Percentiles rank a stretch among this genome's conserved stretches.
phyloP scores from a whole-genome alignment of 352 stramenopile species.

The Phytopythium vexans region DNA sequence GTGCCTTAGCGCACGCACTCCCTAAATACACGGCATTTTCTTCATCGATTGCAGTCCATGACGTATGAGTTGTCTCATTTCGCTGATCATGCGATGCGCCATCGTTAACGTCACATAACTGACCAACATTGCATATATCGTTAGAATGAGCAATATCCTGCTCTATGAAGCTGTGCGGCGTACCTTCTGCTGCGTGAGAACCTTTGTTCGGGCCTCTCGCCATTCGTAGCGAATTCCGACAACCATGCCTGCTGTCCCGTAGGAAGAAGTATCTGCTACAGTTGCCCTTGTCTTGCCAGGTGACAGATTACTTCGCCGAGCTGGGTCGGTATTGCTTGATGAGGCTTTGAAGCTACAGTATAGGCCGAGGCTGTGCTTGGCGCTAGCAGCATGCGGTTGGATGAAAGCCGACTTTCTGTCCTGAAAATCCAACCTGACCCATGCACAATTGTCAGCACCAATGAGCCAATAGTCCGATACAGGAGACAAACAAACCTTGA shows the following conservation, averaged over 20 bases:
- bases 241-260: conserved; percentile 39
- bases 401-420: conserved; percentile 45
- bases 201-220: conserved; percentile 57
- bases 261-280: conserved; percentile 4
- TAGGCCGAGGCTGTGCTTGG: conserved; percentile 36
- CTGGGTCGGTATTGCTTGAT: background rate
- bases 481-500: conserved; percentile 25
- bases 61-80: background rate
- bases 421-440: conserved; percentile 42
- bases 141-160: background rate
- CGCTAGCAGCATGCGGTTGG: conserved; percentile 32
- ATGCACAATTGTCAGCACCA: background rate
- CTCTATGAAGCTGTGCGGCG: background rate
- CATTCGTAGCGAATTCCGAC: conserved; percentile 65
- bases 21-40: conserved; percentile 49
- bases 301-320: background rate
- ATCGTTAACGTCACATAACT: background rate
- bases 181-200: conserved; percentile 64
- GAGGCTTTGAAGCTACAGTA: conserved; percentile 65
- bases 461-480: background rate
- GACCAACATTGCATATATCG: too few species aligned
- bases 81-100: background rate
- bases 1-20: conserved; percentile 34
- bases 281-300: too few species aligned
- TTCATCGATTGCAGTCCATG: conserved; percentile 40